A percentile compares a stretch with the other conserved stretches of the same genome.
Evolutionary conservation across 1,284 basidiomycete species (phyloP).

Genomic region (Ustilago sp.): DNA sequence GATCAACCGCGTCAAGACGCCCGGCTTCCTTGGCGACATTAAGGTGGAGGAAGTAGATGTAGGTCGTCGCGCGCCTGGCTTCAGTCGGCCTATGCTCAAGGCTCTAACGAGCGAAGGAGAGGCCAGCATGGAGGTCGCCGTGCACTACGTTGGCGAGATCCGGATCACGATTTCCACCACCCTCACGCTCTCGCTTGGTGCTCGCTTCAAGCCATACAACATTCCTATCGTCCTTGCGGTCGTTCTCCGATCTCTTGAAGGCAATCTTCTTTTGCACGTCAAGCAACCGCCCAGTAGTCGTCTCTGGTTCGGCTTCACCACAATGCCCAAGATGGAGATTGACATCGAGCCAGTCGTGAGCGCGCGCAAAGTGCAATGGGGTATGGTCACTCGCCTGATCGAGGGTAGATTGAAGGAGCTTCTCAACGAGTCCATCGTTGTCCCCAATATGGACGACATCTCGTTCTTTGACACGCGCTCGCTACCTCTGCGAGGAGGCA

Average conservation of each 20-base stretch:
- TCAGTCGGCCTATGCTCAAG: constrained; percentile 92
- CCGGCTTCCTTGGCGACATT: constrained; percentile 85
- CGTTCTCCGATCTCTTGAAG: constrained; percentile 85
- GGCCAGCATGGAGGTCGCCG: constrained; percentile 84
- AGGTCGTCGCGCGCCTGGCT: constrained; percentile 78
- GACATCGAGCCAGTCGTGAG: constrained; percentile 92
- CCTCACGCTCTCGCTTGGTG: constrained; percentile 80
- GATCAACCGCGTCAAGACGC: constrained; percentile 87
- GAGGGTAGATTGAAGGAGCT: constrained; percentile 89
- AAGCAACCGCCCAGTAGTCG: constrained; percentile 96
- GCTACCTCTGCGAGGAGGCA: constrained; percentile 80
- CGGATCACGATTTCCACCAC: constrained; percentile 89
- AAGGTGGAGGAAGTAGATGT: constrained; percentile 89
- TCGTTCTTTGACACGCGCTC: constrained; percentile 87
- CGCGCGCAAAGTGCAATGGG: constrained; percentile 89
- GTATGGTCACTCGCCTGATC: constrained; percentile 88
- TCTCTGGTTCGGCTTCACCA: constrained; percentile 98
- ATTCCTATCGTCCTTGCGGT: constrained; percentile 90
- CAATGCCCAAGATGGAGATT: constrained; percentile 87
- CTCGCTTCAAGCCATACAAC: constrained; percentile 84
- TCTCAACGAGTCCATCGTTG: constrained; percentile 89
- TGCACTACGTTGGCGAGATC: constrained; percentile 86
- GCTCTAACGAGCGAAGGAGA: constrained; percentile 92
- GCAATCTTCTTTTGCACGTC: constrained; percentile 87
- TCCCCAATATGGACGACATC: constrained; percentile 98